Evolutionary conservation across 2,329 filamentous ascomycete species (phyloP).

Genomic region (Nannizzia gypsea): DNA sequence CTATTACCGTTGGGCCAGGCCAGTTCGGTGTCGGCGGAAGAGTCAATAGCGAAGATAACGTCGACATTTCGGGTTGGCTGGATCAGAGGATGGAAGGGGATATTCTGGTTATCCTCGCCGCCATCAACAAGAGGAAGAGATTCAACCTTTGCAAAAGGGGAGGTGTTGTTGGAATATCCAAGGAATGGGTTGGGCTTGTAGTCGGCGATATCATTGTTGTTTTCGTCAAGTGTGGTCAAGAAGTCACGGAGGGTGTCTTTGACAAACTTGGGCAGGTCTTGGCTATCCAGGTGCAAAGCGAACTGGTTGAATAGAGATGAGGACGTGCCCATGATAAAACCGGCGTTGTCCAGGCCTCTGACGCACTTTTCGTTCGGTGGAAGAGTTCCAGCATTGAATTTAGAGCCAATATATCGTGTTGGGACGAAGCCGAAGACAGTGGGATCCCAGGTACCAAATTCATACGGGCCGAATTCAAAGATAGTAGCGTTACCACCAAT

Average conservation of each 20-base stretch:
- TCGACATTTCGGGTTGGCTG: conserved; percentile 61
- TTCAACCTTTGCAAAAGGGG: conserved; percentile 42
- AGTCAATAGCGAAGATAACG: conserved; percentile 70
- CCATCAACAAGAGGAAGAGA: conserved; percentile 65
- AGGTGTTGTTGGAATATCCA: conserved; percentile 48
- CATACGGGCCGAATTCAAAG: conserved; percentile 67
- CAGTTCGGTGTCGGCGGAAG: conserved; percentile 57
- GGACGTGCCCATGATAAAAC: conserved; percentile 76
- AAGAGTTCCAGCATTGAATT: conserved; percentile 53
- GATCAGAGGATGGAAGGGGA: conserved; percentile 66
- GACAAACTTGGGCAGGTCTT: conserved; percentile 40
- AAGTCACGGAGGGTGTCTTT: conserved; percentile 42
- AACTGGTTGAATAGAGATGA: conserved; percentile 75
- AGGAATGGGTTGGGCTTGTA: conserved; percentile 69
- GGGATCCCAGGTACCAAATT: conserved; percentile 66
- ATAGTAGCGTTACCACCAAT: conserved; percentile 62
- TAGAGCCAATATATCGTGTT: conserved; percentile 58
- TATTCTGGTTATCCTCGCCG: conserved; percentile 65
- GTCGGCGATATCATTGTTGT: conserved; percentile 60
- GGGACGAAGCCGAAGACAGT: conserved; percentile 61
- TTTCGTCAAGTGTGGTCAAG: conserved; percentile 44
- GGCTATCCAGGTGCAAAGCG: conserved; percentile 51
- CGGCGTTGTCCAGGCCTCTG: conserved; percentile 68
- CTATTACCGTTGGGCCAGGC: conserved; percentile 69
- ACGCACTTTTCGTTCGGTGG: conserved; percentile 51